These are phyloP conservation scores for Scheffersomyces lignosus DNA, from an alignment of 805 yeast species.

Conservation along the genomic window DNA sequence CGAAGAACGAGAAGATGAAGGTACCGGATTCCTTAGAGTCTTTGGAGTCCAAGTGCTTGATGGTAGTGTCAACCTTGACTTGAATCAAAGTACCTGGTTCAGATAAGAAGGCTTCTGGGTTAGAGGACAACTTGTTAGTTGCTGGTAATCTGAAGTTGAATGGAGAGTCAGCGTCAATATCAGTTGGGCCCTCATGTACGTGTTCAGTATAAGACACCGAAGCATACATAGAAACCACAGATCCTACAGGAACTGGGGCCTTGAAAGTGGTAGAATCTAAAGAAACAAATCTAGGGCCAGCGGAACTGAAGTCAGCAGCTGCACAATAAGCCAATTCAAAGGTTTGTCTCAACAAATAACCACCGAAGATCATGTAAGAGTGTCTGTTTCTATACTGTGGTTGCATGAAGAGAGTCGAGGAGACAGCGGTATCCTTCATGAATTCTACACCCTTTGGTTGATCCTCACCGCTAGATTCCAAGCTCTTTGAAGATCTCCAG, in stretches of 20 bases:
- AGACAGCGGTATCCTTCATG: constrained; percentile 70
- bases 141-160: constrained; percentile 56
- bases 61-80: constrained; percentile 83
- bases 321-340: constrained; percentile 93
- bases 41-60: constrained; percentile 64
- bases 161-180: constrained; percentile 29
- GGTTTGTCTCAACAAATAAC: constrained; percentile 86
- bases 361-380: constrained; percentile 93
- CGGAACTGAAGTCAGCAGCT: constrained; percentile 83
- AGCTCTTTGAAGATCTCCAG: constrained; percentile 50
- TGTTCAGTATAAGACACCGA: constrained; percentile 86
- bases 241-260: constrained; percentile 95
- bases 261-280: constrained; percentile 89
- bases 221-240: constrained; percentile 81
- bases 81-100: constrained; percentile 88
- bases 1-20: constrained; percentile 86
- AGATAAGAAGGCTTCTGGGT: constrained; percentile 59
- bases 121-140: constrained; percentile 53
- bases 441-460: constrained; percentile 54
- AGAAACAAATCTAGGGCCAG: constrained; percentile 86
- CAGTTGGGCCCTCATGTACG: constrained; percentile 42
- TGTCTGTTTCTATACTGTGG: constrained; percentile 96
- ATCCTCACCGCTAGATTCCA: constrained; percentile 32
- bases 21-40: constrained; percentile 75
- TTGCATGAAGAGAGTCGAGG: constrained; percentile 87